phyloP scores from a whole-genome alignment of 2,329 filamentous ascomycete genomes.

The Cladobotryum protrusum region DNA sequence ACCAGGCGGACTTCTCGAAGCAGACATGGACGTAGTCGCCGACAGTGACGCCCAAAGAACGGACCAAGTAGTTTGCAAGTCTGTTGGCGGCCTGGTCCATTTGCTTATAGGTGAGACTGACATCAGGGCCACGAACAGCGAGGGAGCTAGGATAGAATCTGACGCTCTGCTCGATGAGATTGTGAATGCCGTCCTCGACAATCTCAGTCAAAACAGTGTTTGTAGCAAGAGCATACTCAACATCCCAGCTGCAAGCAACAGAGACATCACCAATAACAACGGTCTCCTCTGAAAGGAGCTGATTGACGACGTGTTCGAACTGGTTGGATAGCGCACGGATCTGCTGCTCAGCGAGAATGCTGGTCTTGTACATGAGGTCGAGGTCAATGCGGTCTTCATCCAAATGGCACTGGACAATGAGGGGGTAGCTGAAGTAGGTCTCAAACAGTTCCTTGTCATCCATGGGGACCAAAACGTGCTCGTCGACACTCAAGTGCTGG shows the following conservation, averaged over 20 bases:
- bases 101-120: not conserved
- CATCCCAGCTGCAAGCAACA: not conserved
- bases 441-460: too few relatives aligned
- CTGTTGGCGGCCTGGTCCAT: not conserved
- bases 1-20: conserved; percentile 8
- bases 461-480: too few relatives aligned
- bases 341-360: not conserved
- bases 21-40: conserved; percentile 2
- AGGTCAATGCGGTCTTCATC: not conserved
- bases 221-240: not conserved
- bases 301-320: not conserved
- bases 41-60: not conserved
- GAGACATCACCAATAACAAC: not conserved
- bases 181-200: conserved; percentile 2
- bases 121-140: conserved; percentile 3
- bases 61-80: not conserved
- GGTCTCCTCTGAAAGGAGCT: not conserved
- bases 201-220: not conserved
- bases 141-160: not conserved
- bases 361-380: not conserved
- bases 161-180: not conserved
- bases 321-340: not conserved
- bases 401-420: not conserved
- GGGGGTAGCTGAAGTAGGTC: not conserved
- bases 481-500: conserved; percentile 7